Conservation (phyloP, 805 yeast genomes). For the Wickerhamomyces pijperi region DNA sequence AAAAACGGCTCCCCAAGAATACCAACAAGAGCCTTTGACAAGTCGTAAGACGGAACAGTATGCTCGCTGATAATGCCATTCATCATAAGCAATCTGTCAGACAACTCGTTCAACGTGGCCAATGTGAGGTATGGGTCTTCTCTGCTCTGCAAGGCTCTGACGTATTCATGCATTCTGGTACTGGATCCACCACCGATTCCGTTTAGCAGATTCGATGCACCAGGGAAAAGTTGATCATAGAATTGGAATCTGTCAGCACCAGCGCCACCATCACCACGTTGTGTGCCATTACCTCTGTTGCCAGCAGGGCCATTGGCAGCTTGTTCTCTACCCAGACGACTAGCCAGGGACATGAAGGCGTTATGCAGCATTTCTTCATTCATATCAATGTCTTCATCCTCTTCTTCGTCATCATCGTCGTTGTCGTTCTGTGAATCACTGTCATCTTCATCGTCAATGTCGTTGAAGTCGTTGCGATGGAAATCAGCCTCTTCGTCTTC, state of each 20-base stretch:
- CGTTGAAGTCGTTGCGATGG: slow-evolving; percentile 14
- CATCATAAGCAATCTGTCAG: slow-evolving; percentile 59
- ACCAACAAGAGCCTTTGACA: slow-evolving; percentile 43
- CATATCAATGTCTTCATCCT: slow-evolving; percentile 14
- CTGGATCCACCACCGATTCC: slow-evolving; percentile 11
- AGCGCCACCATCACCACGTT: slow-evolving; percentile 11
- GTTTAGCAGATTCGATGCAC: slow-evolving; percentile 23
- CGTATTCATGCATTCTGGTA: slow-evolving; percentile 16
- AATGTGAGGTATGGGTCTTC: slow-evolving; percentile 51
- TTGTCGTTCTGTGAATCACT: slow-evolving; percentile 15
- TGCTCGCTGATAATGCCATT: slow-evolving; percentile 53
- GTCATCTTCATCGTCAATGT: slow-evolving; percentile 14
- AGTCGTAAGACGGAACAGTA: slow-evolving; percentile 44
- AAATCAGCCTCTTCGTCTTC: slow-evolving; percentile 17
- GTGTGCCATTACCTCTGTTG: too few relatives aligned
- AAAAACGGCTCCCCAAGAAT: slow-evolving; percentile 48
- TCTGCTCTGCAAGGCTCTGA: slow-evolving; percentile 9
- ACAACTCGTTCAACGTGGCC: slow-evolving; percentile 55
- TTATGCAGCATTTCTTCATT: slow-evolving; percentile 16
- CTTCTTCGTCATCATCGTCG: slow-evolving; percentile 17
- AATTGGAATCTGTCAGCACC: slow-evolving; percentile 1
- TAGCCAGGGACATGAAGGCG: slow-evolving; percentile 17
- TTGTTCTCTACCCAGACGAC: slow-evolving; percentile 8
- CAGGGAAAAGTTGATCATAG: slow-evolving; percentile 25
- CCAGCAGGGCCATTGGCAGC: too few relatives aligned